Percentiles rank a stretch among this genome's conserved stretches.
phyloP scores from a whole-genome alignment of 2,329 filamentous ascomycete genomes.

The Diaporthe capsici region DNA sequence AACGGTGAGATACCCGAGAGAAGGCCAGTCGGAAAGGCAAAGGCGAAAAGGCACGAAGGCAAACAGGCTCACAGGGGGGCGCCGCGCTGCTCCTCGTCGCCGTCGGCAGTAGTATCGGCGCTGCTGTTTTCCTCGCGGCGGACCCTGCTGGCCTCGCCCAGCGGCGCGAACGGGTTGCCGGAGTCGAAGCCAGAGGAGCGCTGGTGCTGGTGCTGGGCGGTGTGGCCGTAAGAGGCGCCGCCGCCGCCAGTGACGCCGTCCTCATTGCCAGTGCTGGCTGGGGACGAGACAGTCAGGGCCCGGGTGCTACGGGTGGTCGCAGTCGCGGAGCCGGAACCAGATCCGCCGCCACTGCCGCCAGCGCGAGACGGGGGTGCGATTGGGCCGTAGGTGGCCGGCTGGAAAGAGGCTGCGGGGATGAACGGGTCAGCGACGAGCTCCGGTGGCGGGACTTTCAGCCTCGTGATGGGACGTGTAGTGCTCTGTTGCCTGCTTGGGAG shows the following conservation, averaged over 20 bases:
- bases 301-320: neutral
- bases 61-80: conserved; percentile 6
- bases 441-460: too few relatives aligned
- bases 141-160: neutral
- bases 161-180: conserved; percentile 21
- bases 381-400: conserved; percentile 31
- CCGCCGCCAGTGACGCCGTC: neutral
- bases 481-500: neutral
- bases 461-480: neutral
- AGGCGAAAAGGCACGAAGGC: neutral
- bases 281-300: neutral
- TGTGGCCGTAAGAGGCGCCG: neutral
- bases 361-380: conserved; percentile 31
- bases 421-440: neutral
- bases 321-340: neutral
- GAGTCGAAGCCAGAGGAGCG: neutral
- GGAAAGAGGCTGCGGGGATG: conserved; percentile 16
- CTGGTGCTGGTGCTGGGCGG: neutral
- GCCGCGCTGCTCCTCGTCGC: conserved; percentile 27
- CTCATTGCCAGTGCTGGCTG: neutral
- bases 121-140: neutral
- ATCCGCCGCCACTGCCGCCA: neutral
- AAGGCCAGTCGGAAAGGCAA: neutral
- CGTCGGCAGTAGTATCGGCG: neutral
- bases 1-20: neutral